Conservation (phyloP, 78 protist species). For the Dictyostelium brefeldianum region DNA sequence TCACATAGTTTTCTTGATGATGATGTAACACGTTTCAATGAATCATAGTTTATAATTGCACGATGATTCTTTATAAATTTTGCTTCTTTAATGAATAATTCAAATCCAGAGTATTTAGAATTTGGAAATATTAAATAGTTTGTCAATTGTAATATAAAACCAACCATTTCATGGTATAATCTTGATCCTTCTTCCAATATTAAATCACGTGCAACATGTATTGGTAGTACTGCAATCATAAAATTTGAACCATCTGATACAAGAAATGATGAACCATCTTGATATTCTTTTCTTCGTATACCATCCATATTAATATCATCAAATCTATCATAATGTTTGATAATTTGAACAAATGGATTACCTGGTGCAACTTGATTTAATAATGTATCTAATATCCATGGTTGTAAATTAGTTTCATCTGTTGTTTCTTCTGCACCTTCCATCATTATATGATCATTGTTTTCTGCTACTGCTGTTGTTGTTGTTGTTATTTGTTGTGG, state of each 20-base stretch:
- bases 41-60: neutral
- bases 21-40: neutral
- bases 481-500: slow-evolving; percentile 1
- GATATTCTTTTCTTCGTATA: neutral
- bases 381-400: slow-evolving; percentile 15
- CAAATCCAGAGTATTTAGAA: neutral
- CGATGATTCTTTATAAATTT: neutral
- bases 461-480: neutral
- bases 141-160: neutral
- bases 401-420: neutral
- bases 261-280: neutral
- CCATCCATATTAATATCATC: neutral
- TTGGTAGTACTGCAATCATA: neutral
- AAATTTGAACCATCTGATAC: slow-evolving; percentile 14
- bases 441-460: neutral
- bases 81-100: neutral
- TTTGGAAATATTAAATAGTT: slow-evolving; percentile 5
- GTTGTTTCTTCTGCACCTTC: neutral
- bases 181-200: neutral
- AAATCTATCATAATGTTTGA: slow-evolving; percentile 6
- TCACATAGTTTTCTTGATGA: neutral
- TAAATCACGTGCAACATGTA: neutral
- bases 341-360: neutral
- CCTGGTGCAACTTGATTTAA: neutral
- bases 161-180: slow-evolving; percentile 2